phyloP scores from a whole-genome alignment of 2,329 filamentous ascomycete species.

The Phialophora chinensis region DNA sequence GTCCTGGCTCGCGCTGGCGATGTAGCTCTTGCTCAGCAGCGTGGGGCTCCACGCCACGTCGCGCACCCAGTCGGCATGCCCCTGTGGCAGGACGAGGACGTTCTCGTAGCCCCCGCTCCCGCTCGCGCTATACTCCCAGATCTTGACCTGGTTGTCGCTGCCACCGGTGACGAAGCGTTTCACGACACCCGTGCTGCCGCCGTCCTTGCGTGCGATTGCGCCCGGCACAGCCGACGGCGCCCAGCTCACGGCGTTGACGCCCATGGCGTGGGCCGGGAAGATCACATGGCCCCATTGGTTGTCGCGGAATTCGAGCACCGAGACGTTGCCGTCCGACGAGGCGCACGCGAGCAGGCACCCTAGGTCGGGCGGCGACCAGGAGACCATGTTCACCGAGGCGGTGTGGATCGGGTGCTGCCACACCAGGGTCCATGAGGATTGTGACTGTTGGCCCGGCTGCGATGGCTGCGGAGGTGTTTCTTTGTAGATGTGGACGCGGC shows the following conservation, averaged over 20 bases:
- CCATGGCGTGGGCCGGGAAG: slow-evolving; percentile 89
- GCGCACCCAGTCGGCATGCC: slow-evolving; percentile 95
- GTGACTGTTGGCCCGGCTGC: slow-evolving; percentile 45
- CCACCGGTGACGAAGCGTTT: slow-evolving; percentile 92
- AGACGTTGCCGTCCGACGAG: slow-evolving; percentile 90
- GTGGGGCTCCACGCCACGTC: slow-evolving; percentile 98
- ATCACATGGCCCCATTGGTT: slow-evolving; percentile 88
- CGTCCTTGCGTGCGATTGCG: slow-evolving; percentile 77
- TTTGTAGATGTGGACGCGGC: slow-evolving; percentile 98
- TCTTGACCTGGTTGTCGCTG: slow-evolving; percentile 89
- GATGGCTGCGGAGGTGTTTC: slow-evolving; percentile 59
- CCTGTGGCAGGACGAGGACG: slow-evolving; percentile 65
- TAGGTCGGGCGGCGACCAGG: slow-evolving; percentile 96
- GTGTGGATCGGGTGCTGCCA: slow-evolving; percentile 94
- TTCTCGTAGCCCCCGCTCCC: slow-evolving; percentile 59
- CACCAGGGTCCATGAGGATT: slow-evolving; percentile 76
- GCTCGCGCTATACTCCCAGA: slow-evolving; percentile 80
- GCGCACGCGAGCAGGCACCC: slow-evolving; percentile 95
- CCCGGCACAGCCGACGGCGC: slow-evolving; percentile 84
- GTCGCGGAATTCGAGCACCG: slow-evolving; percentile 95
- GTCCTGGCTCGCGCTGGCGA: slow-evolving; percentile 93
- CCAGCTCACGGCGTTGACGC: slow-evolving; percentile 96
- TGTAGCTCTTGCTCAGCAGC: slow-evolving; percentile 93
- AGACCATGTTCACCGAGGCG: slow-evolving; percentile 93
- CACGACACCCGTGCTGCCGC: slow-evolving; percentile 55